Percentiles rank a stretch among this genome's conserved stretches.
phyloP scores from a whole-genome alignment of 768 basidiomycete species.

The Rhizopogon vulgaris region DNA sequence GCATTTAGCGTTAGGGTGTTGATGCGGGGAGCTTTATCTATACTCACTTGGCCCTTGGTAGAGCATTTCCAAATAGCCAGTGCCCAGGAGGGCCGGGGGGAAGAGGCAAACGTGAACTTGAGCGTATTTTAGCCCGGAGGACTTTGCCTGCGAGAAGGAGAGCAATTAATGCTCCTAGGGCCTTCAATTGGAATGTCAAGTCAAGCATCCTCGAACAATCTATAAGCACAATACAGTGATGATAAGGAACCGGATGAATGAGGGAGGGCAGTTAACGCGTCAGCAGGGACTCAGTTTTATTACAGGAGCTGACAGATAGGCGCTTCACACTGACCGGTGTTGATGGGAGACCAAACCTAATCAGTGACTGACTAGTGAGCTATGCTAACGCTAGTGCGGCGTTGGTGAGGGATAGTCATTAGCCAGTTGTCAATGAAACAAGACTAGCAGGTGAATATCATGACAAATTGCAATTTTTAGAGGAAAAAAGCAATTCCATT shows the following conservation, averaged over 20 bases:
- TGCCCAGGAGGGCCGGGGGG: constrained; percentile 27
- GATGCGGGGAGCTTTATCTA: too few relatives aligned
- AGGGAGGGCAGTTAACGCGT: not conserved
- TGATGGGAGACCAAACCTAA: not conserved
- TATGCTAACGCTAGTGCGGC: not conserved
- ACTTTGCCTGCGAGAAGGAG: constrained; percentile 10
- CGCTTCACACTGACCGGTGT: not conserved
- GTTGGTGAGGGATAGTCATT: not conserved
- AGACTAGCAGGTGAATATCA: not conserved
- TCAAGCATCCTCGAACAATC: constrained; percentile 8
- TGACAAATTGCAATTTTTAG: too few relatives aligned
- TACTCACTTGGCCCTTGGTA: constrained; percentile 23
- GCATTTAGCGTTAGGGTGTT: not conserved
- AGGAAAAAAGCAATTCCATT: too few relatives aligned
- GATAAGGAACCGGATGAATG: not conserved
- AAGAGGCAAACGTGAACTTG: constrained; percentile 15
- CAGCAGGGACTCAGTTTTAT: not conserved
- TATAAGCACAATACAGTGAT: not conserved
- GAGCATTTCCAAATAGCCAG: constrained; percentile 26
- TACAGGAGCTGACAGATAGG: not conserved
- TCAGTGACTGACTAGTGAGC: not conserved
- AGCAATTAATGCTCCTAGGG: constrained; percentile 12
- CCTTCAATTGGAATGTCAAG: constrained; percentile 9
- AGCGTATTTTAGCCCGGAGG: constrained; percentile 7
- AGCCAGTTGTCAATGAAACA: not conserved